Percentiles rank a stretch among this genome's conserved stretches.
Evolutionary conservation across 2,329 filamentous ascomycete species (phyloP).

Genomic region (Trichoderma oligosporum): DNA sequence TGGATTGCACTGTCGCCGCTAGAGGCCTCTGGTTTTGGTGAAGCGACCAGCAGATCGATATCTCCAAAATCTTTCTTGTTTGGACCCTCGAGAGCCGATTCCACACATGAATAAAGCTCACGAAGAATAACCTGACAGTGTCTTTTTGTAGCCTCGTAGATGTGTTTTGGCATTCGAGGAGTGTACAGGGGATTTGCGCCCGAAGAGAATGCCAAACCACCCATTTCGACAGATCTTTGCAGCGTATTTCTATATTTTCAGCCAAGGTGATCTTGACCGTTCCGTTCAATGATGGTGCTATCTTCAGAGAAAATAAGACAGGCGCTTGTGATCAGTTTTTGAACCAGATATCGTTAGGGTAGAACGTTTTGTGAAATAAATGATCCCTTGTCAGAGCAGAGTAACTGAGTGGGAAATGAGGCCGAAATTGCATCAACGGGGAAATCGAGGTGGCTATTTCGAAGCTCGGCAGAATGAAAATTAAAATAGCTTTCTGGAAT

Average conservation of each 20-base stretch:
- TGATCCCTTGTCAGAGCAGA: too few relatives aligned
- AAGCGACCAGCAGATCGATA: slow-evolving; percentile 63
- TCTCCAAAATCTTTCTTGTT: slow-evolving; percentile 67
- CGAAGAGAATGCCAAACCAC: slow-evolving; percentile 57
- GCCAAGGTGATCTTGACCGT: too few relatives aligned
- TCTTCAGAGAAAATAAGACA: too few relatives aligned
- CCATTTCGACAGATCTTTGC: slow-evolving; percentile 48
- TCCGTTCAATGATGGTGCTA: too few relatives aligned
- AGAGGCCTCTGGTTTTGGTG: slow-evolving; percentile 34
- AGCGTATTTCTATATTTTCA: background rate
- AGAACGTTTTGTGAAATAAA: too few relatives aligned
- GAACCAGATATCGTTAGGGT: too few relatives aligned
- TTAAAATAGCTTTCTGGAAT: too few relatives aligned
- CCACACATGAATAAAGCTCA: slow-evolving; percentile 52
- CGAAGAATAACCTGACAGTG: slow-evolving; percentile 46
- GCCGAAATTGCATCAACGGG: too few relatives aligned
- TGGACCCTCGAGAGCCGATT: slow-evolving; percentile 63
- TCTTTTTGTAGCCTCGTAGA: slow-evolving; percentile 53
- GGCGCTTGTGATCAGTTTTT: too few relatives aligned
- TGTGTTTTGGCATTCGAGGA: slow-evolving; percentile 58
- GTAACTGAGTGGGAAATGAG: too few relatives aligned
- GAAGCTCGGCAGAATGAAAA: too few relatives aligned
- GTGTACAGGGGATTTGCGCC: slow-evolving; percentile 49
- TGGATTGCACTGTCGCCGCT: slow-evolving; percentile 20
- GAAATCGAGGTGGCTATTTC: too few relatives aligned